These are phyloP conservation scores for Sechiopsis laciniata DNA, from an alignment of 306 rosid species.

Conservation along the genomic window DNA sequence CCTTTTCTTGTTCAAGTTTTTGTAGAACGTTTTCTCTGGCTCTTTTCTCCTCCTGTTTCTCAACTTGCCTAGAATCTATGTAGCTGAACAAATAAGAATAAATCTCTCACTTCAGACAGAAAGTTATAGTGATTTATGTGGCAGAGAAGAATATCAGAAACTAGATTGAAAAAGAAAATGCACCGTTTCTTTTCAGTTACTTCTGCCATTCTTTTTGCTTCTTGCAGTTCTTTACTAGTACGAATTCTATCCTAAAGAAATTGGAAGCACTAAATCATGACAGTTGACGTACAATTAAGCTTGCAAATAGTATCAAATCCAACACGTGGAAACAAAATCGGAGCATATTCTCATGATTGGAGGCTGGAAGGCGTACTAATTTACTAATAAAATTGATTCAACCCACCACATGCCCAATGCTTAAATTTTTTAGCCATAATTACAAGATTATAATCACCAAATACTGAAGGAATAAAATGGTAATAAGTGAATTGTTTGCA, in stretches of 20 bases:
- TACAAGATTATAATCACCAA: neutral
- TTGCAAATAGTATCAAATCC: neutral
- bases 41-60: constrained; percentile 67
- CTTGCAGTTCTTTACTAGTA: constrained; percentile 49
- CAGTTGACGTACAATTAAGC: neutral
- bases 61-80: constrained; percentile 41
- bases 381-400: neutral
- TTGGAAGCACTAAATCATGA: constrained; percentile 19
- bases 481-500: neutral
- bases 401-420: neutral
- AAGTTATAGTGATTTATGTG: neutral
- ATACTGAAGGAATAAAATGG: neutral
- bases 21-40: constrained; percentile 49
- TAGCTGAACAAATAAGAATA: constrained; percentile 33
- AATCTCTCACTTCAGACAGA: constrained; percentile 13
- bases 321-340: neutral
- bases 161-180: constrained; percentile 2
- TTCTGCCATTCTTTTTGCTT: constrained; percentile 49
- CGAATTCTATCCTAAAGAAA: constrained; percentile 59
- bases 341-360: neutral
- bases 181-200: constrained; percentile 69
- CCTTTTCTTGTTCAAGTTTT: constrained; percentile 84
- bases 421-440: neutral
- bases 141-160: neutral
- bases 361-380: neutral